Conservation (phyloP, 306 rosid species). For the Luffa aegyptiaca region DNA sequence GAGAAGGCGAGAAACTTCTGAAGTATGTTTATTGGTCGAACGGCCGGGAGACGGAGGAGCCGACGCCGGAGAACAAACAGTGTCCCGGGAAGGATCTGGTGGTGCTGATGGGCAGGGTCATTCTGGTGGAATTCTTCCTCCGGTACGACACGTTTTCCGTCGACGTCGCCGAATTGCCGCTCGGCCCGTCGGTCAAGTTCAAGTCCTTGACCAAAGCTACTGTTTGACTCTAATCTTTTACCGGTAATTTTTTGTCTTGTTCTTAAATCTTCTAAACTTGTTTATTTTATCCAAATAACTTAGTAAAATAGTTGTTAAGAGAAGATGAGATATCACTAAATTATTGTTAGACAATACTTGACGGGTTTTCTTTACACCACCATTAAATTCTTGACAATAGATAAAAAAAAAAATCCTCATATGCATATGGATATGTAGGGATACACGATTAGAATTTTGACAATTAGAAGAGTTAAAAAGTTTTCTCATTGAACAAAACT, state of each 20-base stretch:
- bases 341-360: no score
- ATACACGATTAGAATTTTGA: no score
- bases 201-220: slow-evolving; percentile 32
- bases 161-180: slow-evolving; percentile 14
- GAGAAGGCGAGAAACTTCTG: slow-evolving; percentile 33
- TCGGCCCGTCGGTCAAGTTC: slow-evolving; percentile 35
- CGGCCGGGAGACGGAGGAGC: slow-evolving; percentile 40
- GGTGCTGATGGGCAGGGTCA: slow-evolving; percentile 32
- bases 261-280: no score
- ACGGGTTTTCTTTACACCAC: no score
- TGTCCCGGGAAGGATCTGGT: slow-evolving; percentile 51
- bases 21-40: slow-evolving; percentile 53
- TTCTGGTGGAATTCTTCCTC: slow-evolving; percentile 52
- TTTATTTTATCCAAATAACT: no score
- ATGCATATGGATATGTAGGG: no score
- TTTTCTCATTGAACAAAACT: no score
- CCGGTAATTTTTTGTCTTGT: not conserved
- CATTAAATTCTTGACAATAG: no score
- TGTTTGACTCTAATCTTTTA: not conserved
- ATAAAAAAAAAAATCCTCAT: no score
- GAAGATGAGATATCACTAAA: no score
- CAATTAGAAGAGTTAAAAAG: no score
- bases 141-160: slow-evolving; percentile 38
- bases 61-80: slow-evolving; percentile 41
- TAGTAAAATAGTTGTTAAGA: no score